Base-by-base conservation (phyloP, 192 early-diverging fungal species). In the Rhizophagus clarus region DNA sequence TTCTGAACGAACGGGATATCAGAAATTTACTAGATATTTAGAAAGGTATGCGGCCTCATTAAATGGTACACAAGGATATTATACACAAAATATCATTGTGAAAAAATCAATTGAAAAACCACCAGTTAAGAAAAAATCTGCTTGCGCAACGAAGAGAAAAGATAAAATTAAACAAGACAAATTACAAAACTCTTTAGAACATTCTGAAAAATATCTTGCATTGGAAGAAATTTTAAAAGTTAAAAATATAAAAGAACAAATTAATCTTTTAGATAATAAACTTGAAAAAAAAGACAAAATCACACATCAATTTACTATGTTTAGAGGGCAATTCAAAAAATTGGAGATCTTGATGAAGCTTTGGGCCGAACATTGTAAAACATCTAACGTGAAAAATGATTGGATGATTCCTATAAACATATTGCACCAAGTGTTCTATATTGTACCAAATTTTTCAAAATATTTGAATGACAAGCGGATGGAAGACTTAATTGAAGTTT, bases 31-130 rank as follows among this genome's bases (percentile, higher is more conserved):
- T 1, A 28, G 24, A 15, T 45, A 37, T 31, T 20, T 73, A 11
- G 17, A 74, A 47, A 60, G 61, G 66, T 81, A 82, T 72, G 81
- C 49, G 10, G 28, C 6, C 1, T 79, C 81, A 29, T 67, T 72
- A 62, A 29, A 82, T 9, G 60, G 74, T 4, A 75, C 29, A 3
- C 74, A 75, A 61, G 71, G 71, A 37, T 61, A 61, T 42, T 61
- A 37, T 42, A 40, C 9, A 24, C 10, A 12, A 62, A 34, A 34
- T 2, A 60, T 75, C 7, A 37, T 61, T 4, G 7, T 22, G 12
- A 3, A 40, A 32, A 61, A 61, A 74, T 4, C 11, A 51, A 28
- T 11, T 32, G 1, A 37, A 45, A 28, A 29, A 10, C 0, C 20
- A 22, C 0, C 69, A 62, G 51, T 28, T 24, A 34, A 40, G 3